phyloP scores from a whole-genome alignment of 371 early-diverging fungal genomes.

The Rhizopus sp. region DNA sequence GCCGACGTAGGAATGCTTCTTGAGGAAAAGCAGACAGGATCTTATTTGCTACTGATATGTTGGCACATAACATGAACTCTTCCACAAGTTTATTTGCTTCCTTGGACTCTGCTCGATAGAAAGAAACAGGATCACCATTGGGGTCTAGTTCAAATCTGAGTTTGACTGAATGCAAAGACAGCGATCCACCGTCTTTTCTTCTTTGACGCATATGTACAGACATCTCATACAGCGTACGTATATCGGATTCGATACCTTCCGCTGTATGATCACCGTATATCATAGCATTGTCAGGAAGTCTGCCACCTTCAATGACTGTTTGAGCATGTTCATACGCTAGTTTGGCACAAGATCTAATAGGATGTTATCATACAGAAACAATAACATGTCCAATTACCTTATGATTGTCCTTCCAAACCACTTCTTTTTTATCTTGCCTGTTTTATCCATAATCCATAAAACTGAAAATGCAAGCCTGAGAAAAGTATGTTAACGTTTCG shows the following conservation, averaged over 20 bases:
- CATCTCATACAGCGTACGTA: conserved; percentile 24
- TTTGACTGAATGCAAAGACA: conserved; percentile 35
- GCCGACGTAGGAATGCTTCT: conserved; percentile 80
- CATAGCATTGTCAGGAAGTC: conserved; percentile 22
- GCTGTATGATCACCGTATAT: conserved; percentile 65
- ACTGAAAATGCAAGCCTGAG: conserved; percentile 39
- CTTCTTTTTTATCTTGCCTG: conserved; percentile 10
- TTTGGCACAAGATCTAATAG: conserved; percentile 59
- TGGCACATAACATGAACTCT: conserved; percentile 97
- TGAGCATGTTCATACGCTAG: conserved; percentile 94
- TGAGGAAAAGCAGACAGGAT: conserved; percentile 74
- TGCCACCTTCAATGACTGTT: conserved; percentile 68
- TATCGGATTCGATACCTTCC: conserved; percentile 37
- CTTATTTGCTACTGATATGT: conserved; percentile 86
- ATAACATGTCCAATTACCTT: conserved; percentile 3
- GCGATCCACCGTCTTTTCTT: conserved; percentile 33
- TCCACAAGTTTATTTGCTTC: conserved; percentile 93
- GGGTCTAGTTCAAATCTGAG: conserved; percentile 30
- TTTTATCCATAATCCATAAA: conserved; percentile 19
- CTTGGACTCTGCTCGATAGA: conserved; percentile 72
- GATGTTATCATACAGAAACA: conserved; percentile 15
- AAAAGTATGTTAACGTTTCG: background rate
- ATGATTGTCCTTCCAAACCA: conserved; percentile 27
- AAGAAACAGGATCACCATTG: conserved; percentile 50
- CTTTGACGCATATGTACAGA: conserved; percentile 31